phyloP scores from a whole-genome alignment of 805 yeast genomes.

The Nakazawaea wyomingensis region DNA sequence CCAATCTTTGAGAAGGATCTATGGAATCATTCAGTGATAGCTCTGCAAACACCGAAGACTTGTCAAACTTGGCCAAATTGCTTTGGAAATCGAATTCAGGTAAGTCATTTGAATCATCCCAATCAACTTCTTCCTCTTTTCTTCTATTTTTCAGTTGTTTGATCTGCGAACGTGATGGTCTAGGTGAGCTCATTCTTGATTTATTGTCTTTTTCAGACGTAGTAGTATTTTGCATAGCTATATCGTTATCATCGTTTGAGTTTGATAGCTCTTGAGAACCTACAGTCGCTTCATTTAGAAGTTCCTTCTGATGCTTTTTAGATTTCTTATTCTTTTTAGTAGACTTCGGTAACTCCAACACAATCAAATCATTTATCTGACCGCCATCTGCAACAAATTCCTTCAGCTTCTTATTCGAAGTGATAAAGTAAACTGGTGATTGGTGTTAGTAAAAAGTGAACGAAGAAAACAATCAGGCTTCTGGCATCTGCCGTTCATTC shows the following conservation, averaged over 20 bases:
- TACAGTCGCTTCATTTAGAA: constrained; percentile 5
- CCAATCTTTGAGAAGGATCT: constrained; percentile 59
- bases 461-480: too few species aligned
- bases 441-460: constrained; percentile 13
- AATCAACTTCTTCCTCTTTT: constrained; percentile 41
- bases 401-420: constrained; percentile 14
- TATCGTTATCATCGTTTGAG: too few species aligned
- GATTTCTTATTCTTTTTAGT: constrained; percentile 19
- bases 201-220: constrained; percentile 14
- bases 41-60: constrained; percentile 72
- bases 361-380: constrained; percentile 49
- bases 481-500: too few species aligned
- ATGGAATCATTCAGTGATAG: constrained; percentile 59
- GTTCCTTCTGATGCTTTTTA: constrained; percentile 13
- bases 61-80: constrained; percentile 77
- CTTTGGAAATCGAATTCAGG: constrained; percentile 84
- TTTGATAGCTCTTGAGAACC: too few species aligned
- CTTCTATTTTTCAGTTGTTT: constrained; percentile 5
- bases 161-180: background rate
- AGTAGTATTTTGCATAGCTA: constrained; percentile 2
- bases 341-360: constrained; percentile 43
- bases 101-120: constrained; percentile 33
- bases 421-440: constrained; percentile 12
- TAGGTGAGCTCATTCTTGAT: constrained; percentile 8
- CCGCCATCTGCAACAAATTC: constrained; percentile 25